phyloP scores from a whole-genome alignment of 202 grass and related monocot species.

The Schoenoplectus triqueter region DNA sequence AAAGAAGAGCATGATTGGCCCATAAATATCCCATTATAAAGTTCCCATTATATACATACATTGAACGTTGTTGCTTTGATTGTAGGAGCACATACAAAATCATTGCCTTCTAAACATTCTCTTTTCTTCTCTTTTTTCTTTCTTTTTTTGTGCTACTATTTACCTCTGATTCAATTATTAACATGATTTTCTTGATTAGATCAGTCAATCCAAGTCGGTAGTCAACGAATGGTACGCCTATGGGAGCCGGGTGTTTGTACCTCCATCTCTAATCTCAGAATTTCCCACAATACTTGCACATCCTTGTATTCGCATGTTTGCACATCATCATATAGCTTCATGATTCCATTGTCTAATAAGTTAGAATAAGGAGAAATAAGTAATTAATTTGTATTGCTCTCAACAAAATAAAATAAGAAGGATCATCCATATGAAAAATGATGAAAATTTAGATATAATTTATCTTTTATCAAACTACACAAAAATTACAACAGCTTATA shows the following conservation, averaged over 20 bases:
- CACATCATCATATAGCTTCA: conserved; percentile 86
- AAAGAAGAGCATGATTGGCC: conserved; percentile 5
- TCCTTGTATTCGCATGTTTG: conserved; percentile 89
- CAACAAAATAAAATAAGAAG: conserved; percentile 1
- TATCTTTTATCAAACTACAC: too few species aligned
- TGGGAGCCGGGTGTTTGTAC: conserved; percentile 33
- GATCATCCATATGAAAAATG: too few species aligned
- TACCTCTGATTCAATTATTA: not conserved
- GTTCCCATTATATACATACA: not conserved
- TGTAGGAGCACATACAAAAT: conserved; percentile 18
- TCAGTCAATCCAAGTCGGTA: conserved; percentile 44
- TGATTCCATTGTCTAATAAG: conserved; percentile 63
- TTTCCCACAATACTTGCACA: conserved; percentile 96
- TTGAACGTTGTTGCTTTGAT: not conserved
- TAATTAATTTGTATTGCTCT: conserved; percentile 39
- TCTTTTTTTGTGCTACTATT: conserved; percentile 3
- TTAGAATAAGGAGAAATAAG: conserved; percentile 43
- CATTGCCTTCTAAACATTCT: not conserved
- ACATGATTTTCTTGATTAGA: not conserved
- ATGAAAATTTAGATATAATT: too few species aligned
- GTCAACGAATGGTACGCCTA: conserved; percentile 42
- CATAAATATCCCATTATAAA: not conserved
- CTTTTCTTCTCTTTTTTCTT: not conserved
- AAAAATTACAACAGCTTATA: too few species aligned
- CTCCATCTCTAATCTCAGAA: conserved; percentile 73